phyloP scores from a whole-genome alignment of 257 asterid genomes.

The Ajuga chamaepitys region DNA sequence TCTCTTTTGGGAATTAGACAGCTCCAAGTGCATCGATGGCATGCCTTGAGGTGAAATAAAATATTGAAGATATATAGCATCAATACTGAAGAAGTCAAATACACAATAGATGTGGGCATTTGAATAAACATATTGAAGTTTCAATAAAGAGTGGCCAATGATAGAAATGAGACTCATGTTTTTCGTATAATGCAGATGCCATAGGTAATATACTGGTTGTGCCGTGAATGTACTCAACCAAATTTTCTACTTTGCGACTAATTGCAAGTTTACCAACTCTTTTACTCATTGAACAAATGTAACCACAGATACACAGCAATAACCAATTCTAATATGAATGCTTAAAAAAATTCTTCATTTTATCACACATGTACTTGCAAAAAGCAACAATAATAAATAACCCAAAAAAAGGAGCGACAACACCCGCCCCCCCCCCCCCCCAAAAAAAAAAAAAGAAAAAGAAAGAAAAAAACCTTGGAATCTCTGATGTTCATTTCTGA shows the following conservation, averaged over 20 bases:
- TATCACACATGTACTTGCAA: too few species aligned
- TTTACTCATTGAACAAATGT: too few species aligned
- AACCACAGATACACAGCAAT: too few species aligned
- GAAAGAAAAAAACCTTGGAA: too few species aligned
- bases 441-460: too few species aligned
- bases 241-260: background rate
- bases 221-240: background rate
- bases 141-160: background rate
- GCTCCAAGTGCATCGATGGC: too few species aligned
- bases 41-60: background rate
- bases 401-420: too few species aligned
- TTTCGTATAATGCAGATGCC: background rate
- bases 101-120: conserved; percentile 2
- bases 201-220: background rate
- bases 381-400: too few species aligned
- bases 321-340: too few species aligned
- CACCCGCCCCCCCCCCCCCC: too few species aligned
- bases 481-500: too few species aligned
- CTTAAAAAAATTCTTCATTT: too few species aligned
- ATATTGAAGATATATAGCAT: background rate
- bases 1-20: background rate
- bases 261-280: background rate
- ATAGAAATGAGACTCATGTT: background rate
- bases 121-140: background rate
- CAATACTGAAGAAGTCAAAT: conserved; percentile 2